Evolutionary conservation across 2,329 filamentous ascomycete species (phyloP), one percentile per base, ranked within the genome.

Genomic region (Diaporthe citriasiana): DNA sequence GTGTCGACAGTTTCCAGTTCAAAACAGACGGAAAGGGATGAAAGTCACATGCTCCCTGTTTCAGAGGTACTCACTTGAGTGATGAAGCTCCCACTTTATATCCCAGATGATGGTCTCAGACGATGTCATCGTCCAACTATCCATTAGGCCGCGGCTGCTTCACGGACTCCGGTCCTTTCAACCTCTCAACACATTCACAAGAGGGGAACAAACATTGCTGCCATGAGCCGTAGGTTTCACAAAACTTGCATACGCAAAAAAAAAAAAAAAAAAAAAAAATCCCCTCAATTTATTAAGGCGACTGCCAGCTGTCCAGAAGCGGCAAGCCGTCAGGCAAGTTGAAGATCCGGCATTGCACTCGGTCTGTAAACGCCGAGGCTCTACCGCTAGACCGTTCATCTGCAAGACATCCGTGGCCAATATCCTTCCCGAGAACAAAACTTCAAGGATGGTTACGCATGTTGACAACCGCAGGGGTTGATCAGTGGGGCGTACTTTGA

Each of bases 171-270:
- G 35, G 40, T 30, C 6, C 5, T 35, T n/a, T 38, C 30, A 50
- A 25, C n/a, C 22, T 22, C 22, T 35, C 45, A 45, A 45, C 40
- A 38, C 30, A 38, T 51, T 27, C 30, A 60, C 33, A 3, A 27
- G 15, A 50, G 25, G 10, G 27, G 22, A 33, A 33, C 69, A 71
- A 71, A 63, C 69, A 63, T 63, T 53, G 12, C 56, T 63, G 69
- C 33, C 17, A 63, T 25, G 17, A 71, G 42, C 69, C 33, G 45
- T 6, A 30, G 9, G 55, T 71, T 33, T 19, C 56, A 38, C 56
- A 60, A 19, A 22, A 5, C 9, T 19, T 53, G 25, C 27, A 40
- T 53, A 7, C 5, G 42, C 42, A 22, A 4, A 38, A 51, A 19
- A 5, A 30, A 47, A 53, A 42, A 22, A 4, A 38, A 51, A 53